A percentile compares a stretch with the other conserved stretches of the same genome.
Evolutionary conservation across 805 yeast species (phyloP).

Genomic region (Hanseniaspora meyeri): DNA sequence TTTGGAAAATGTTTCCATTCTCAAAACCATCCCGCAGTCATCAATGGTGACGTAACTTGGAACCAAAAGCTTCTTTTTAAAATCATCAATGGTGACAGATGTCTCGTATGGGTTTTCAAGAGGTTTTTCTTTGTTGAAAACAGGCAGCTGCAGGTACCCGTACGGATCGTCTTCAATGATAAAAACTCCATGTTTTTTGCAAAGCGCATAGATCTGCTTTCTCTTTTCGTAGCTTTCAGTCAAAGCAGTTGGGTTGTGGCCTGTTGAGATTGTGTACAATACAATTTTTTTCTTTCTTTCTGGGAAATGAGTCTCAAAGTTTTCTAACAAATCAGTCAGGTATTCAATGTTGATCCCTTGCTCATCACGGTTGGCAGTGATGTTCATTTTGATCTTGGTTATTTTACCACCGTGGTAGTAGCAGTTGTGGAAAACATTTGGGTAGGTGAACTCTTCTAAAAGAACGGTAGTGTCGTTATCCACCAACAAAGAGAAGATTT

Average conservation of each 20-base stretch:
- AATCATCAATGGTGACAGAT: slow-evolving; percentile 31
- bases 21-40: slow-evolving; percentile 45
- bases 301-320: slow-evolving; percentile 42
- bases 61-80: slow-evolving; percentile 33
- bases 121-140: slow-evolving; percentile 25
- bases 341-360: slow-evolving; percentile 44
- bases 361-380: slow-evolving; percentile 34
- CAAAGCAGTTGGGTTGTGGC: slow-evolving; percentile 59
- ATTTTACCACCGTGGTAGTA: slow-evolving; percentile 38
- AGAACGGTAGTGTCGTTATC: slow-evolving; percentile 47
- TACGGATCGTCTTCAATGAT: slow-evolving; percentile 64
- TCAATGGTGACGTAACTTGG: slow-evolving; percentile 44
- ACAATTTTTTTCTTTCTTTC: slow-evolving; percentile 41
- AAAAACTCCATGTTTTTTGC: slow-evolving; percentile 43
- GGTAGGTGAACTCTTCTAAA: slow-evolving; percentile 55
- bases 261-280: slow-evolving; percentile 54
- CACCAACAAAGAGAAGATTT: slow-evolving; percentile 39
- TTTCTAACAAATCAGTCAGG: slow-evolving; percentile 37
- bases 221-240: slow-evolving; percentile 40
- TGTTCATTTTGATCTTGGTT: slow-evolving; percentile 46
- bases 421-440: slow-evolving; percentile 41
- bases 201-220: slow-evolving; percentile 37
- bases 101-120: slow-evolving; percentile 25
- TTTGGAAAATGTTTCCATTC: slow-evolving; percentile 55
- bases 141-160: slow-evolving; percentile 44